Evolutionary conservation across 179 eudicot genomes (phyloP).

Genomic region (Gypsophila paniculata): DNA sequence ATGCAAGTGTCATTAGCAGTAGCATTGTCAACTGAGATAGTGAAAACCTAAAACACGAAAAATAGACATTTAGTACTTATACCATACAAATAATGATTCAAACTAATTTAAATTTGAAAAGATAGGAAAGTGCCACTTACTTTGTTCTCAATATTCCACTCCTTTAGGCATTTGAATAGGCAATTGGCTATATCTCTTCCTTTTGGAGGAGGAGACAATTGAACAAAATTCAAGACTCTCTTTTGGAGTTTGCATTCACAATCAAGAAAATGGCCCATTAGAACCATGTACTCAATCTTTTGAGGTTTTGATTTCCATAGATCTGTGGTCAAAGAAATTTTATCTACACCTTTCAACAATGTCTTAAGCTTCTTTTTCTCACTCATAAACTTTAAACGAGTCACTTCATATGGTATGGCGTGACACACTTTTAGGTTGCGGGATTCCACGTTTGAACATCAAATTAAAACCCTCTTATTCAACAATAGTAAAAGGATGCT

Average conservation of each 20-base stretch:
- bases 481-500: no score
- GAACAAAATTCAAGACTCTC: slow-evolving; percentile 11
- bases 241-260: slow-evolving; percentile 11
- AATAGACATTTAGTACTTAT: not conserved
- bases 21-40: slow-evolving; percentile 11
- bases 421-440: no score
- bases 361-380: not conserved
- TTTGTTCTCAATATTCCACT: no score
- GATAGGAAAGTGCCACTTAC: no score
- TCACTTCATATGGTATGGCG: not conserved
- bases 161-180: no score
- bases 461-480: no score
- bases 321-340: slow-evolving; percentile 4
- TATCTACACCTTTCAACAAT: not conserved
- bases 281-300: slow-evolving; percentile 17
- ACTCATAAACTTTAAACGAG: slow-evolving; percentile 5
- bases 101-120: no score
- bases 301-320: not conserved
- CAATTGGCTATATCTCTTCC: no score
- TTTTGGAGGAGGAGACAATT: slow-evolving; percentile 8
- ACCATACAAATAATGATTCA: not conserved
- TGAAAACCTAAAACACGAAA: not conserved
- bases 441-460: no score
- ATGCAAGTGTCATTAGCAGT: not conserved
- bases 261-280: slow-evolving; percentile 13